A percentile compares a stretch with the other conserved stretches of the same genome.
Evolutionary conservation across 371 early-diverging fungal genomes (phyloP).

Genomic region (Gilbertella persicaria): DNA sequence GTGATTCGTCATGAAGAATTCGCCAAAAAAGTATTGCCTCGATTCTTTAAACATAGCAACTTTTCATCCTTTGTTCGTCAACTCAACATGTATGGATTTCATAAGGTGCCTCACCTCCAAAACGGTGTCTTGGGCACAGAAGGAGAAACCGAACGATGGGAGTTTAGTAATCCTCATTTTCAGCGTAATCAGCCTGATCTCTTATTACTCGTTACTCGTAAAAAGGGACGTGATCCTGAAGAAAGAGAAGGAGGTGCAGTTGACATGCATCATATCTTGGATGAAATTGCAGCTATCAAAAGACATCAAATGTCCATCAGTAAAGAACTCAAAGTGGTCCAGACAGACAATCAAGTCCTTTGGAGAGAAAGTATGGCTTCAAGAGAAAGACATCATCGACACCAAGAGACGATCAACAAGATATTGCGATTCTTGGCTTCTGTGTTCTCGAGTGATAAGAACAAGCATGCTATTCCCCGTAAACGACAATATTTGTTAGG

Average conservation of each 20-base stretch:
- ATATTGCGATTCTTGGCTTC: slow-evolving; percentile 80
- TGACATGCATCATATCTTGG: slow-evolving; percentile 65
- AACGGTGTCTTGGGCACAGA: slow-evolving; percentile 72
- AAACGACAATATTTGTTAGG: slow-evolving; percentile 51
- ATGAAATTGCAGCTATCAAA: slow-evolving; percentile 87
- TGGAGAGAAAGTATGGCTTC: slow-evolving; percentile 84
- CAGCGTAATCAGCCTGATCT: no score
- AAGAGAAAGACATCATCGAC: slow-evolving; percentile 77
- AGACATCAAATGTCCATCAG: slow-evolving; percentile 89
- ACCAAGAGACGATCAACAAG: slow-evolving; percentile 93
- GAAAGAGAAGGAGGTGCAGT: no score
- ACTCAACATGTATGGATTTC: slow-evolving; percentile 91
- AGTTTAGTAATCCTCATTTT: no score
- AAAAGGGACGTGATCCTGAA: no score
- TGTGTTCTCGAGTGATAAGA: slow-evolving; percentile 71
- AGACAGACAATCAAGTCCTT: slow-evolving; percentile 84
- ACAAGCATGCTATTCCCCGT: slow-evolving; percentile 56
- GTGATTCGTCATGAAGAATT: slow-evolving; percentile 77
- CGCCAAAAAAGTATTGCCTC: slow-evolving; percentile 82
- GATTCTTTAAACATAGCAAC: slow-evolving; percentile 92
- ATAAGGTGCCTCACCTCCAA: slow-evolving; percentile 81
- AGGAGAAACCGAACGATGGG: slow-evolving; percentile 64
- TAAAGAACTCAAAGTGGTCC: slow-evolving; percentile 81
- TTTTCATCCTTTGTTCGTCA: slow-evolving; percentile 94
- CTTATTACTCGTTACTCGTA: no score